Evolutionary conservation across 805 yeast genomes (phyloP).

Genomic region (Yamadazyma akitaensis): DNA sequence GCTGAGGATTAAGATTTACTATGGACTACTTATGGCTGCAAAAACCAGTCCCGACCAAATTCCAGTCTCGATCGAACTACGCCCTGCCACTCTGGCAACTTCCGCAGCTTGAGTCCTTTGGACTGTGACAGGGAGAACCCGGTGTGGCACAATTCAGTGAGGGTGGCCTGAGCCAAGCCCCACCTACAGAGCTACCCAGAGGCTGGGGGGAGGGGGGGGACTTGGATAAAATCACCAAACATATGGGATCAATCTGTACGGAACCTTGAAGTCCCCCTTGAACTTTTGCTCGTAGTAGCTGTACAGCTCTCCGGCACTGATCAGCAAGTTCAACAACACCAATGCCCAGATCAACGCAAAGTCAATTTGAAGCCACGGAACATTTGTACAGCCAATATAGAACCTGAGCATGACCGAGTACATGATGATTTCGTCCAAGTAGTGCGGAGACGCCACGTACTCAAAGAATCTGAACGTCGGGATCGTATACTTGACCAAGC

Average conservation of each 20-base stretch:
- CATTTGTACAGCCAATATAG: conserved; percentile 13
- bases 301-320: conserved; percentile 53
- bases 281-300: conserved; percentile 41
- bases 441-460: conserved; percentile 62
- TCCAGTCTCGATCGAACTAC: too few species aligned
- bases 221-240: conserved; percentile 14
- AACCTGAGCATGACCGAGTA: conserved; percentile 39
- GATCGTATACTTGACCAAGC: conserved; percentile 50
- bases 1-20: too few species aligned
- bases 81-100: too few species aligned
- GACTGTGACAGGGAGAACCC: too few species aligned
- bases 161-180: too few species aligned
- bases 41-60: too few species aligned
- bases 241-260: conserved; percentile 38
- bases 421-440: conserved; percentile 60
- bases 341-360: conserved; percentile 22
- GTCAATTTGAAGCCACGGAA: conserved; percentile 19
- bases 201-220: too few species aligned
- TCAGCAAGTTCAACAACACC: conserved; percentile 48
- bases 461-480: conserved; percentile 53
- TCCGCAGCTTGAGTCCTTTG: too few species aligned
- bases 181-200: too few species aligned
- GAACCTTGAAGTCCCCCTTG: conserved; percentile 22
- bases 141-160: too few species aligned
- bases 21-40: too few species aligned